Evolutionary conservation across 1,284 basidiomycete species (phyloP), one percentile per base, ranked within the genome.

Genomic region (Irpex lacteus): DNA sequence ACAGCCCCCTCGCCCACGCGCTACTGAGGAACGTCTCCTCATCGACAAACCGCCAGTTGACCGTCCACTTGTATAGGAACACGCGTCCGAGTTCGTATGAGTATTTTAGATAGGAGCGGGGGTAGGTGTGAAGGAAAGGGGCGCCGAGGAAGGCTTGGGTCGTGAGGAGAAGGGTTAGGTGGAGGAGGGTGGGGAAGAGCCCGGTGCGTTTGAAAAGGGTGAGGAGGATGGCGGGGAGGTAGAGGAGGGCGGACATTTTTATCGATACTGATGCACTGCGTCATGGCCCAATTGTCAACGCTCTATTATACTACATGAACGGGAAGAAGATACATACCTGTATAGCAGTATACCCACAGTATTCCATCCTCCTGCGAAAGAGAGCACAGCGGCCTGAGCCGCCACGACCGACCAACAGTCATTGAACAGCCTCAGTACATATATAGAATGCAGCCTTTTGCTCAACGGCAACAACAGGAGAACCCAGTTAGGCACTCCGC

Each of bases 231-330:
- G 91, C 95, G 1, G 97, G 97, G 1, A 98, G 78, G 78, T 96
- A 98, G n/a, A 99, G 84, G 15, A 99, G 78, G 44, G 92, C 87
- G 54, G 94, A 98, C 98, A 99, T 99, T 78, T 99, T 99, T 69
- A 98, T 84, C 1, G 95, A 96, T 4, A 99, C 76, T 0, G 95
- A 96, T 6, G 87, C 76, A 69, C 96, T 98, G 68, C 7, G 18
- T 40, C 40, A 32, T 53, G 6, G n/a, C 55, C 26, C 15, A 54
- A 26, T 26, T 26, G 26, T 26, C 26, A 26, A 26, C 26, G 59
- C 40, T 15, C 1, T 58, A 34, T 5, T 63, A 50, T 54, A 57
- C 38, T 34, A 18, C 19, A 37, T 54, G 9, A 59, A 21, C 50
- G 32, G 26, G 38, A n/a, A 26, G 52, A 11, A 59, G 21, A 5